These are phyloP conservation scores for Coniella vitis DNA, from an alignment of 2,329 filamentous ascomycete species.

Conservation along the genomic window DNA sequence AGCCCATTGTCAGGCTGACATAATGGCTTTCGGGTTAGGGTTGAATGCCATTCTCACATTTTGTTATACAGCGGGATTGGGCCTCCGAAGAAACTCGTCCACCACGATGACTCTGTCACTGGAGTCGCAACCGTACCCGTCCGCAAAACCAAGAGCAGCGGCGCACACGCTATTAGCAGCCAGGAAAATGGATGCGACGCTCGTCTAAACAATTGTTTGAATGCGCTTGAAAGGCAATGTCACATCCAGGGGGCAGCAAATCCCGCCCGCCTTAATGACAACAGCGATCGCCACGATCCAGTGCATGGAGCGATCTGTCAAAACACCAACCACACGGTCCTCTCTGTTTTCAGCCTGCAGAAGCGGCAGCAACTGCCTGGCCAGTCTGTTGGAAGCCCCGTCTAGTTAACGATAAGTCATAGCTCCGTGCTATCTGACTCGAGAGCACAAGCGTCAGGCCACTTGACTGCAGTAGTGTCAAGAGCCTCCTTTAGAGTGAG, in stretches of 20 bases:
- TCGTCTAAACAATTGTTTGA: not conserved
- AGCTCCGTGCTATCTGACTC: not conserved
- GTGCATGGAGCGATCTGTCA: conserved; percentile 12
- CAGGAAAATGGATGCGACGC: not conserved
- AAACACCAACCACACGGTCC: not conserved
- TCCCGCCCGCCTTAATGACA: conserved; percentile 12
- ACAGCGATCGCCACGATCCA: conserved; percentile 15
- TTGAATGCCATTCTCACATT: no score
- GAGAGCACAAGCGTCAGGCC: not conserved
- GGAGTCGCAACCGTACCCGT: not conserved
- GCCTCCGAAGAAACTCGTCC: not conserved
- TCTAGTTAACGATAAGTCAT: conserved; percentile 1
- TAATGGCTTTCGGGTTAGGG: no score
- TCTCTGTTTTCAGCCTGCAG: not conserved
- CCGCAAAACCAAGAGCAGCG: not conserved
- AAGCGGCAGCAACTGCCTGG: not conserved
- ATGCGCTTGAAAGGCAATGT: not conserved
- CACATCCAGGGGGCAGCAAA: conserved; percentile 14
- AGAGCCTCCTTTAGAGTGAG: not conserved
- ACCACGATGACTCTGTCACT: not conserved
- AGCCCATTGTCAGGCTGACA: no score
- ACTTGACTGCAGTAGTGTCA: not conserved
- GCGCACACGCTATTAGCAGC: not conserved
- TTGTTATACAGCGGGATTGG: not conserved
- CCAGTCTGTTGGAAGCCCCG: not conserved